phyloP scores from a whole-genome alignment of 2,329 filamentous ascomycete species.

The Aureobasidium pullulans region DNA sequence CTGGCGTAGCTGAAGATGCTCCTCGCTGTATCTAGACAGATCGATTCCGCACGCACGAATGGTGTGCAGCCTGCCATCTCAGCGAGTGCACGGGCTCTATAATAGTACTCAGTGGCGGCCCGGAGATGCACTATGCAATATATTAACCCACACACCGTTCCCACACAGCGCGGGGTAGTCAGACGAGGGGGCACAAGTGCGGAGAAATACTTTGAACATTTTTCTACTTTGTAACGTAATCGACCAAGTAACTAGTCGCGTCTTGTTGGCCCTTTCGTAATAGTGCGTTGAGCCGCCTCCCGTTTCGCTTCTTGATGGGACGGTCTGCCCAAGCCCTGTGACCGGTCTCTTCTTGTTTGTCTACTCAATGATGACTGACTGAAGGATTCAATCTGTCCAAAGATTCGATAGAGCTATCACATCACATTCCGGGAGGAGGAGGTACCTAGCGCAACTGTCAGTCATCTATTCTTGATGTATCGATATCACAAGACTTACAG shows the following conservation, averaged over 20 bases:
- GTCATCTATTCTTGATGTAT: background rate
- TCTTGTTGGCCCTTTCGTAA: background rate
- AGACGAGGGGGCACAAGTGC: background rate
- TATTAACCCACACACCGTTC: background rate
- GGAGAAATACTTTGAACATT: background rate
- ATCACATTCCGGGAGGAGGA: slow-evolving; percentile 43
- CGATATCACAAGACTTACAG: slow-evolving; percentile 43
- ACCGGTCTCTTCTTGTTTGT: background rate
- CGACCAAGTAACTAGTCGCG: background rate
- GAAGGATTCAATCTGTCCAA: background rate
- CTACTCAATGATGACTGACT: background rate
- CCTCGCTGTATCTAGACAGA: background rate
- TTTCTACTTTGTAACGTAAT: background rate
- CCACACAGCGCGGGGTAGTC: slow-evolving; percentile 1
- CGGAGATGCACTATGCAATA: slow-evolving; percentile 4
- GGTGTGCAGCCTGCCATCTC: background rate
- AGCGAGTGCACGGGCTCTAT: slow-evolving; percentile 1
- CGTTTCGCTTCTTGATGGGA: background rate
- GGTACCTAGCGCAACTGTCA: slow-evolving; percentile 35
- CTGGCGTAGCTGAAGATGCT: background rate
- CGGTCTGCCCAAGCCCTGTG: background rate
- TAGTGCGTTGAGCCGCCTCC: background rate
- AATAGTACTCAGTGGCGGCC: background rate
- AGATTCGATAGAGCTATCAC: background rate
- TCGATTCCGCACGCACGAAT: background rate